Conservation (phyloP, 2,329 filamentous ascomycete species). For the Colletotrichum higginsianum region DNA sequence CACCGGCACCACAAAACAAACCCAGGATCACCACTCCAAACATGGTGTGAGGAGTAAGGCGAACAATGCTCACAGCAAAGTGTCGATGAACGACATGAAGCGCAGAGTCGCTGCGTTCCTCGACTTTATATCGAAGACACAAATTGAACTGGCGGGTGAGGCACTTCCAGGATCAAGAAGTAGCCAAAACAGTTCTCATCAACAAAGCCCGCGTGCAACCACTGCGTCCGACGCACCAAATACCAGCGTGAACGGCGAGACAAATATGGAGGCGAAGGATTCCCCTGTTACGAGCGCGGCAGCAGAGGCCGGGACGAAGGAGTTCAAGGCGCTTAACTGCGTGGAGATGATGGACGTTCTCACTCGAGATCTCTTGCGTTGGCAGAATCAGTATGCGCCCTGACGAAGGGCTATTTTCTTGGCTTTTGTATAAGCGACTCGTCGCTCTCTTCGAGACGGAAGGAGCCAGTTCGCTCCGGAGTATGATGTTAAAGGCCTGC, state of each 20-base stretch:
- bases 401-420: slow-evolving; percentile 65
- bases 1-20: slow-evolving; percentile 53
- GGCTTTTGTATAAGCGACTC: slow-evolving; percentile 30
- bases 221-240: slow-evolving; percentile 44
- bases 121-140: slow-evolving; percentile 90
- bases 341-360: slow-evolving; percentile 93
- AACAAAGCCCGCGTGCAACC: slow-evolving; percentile 45
- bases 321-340: slow-evolving; percentile 83
- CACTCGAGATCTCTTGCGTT: slow-evolving; percentile 84
- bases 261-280: slow-evolving; percentile 42
- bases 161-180: slow-evolving; percentile 58
- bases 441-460: slow-evolving; percentile 16
- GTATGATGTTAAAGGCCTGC: slow-evolving; percentile 38
- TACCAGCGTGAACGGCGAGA: slow-evolving; percentile 35
- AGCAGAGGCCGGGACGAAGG: slow-evolving; percentile 53
- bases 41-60: slow-evolving; percentile 67
- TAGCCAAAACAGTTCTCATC: slow-evolving; percentile 48
- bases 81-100: slow-evolving; percentile 91
- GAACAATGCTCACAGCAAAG: slow-evolving; percentile 73
- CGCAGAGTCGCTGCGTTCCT: slow-evolving; percentile 86
- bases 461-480: slow-evolving; percentile 17
- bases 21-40: slow-evolving; percentile 63
- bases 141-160: slow-evolving; percentile 86
- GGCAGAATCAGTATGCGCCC: slow-evolving; percentile 80
- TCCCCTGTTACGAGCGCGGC: slow-evolving; percentile 21